A percentile compares a stretch with the other conserved stretches of the same genome.
Evolutionary conservation across 768 basidiomycete species (phyloP).

Genomic region (Tephrocybe sp.): DNA sequence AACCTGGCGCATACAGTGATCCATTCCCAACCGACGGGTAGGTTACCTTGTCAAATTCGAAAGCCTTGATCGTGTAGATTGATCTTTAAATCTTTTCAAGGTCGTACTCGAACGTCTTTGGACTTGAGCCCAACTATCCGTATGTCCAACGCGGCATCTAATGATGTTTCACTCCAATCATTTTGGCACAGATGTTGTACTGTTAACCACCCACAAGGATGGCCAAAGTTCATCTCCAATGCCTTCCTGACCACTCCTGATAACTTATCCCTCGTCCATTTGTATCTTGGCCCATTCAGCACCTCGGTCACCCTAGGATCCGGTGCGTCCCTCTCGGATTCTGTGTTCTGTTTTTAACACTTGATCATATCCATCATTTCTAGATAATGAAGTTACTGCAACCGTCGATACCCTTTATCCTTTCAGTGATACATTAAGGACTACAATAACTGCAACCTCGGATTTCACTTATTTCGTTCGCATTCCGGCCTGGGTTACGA

Average conservation of each 20-base stretch:
- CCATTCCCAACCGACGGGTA: constrained; percentile 53
- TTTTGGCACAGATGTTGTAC: constrained; percentile 37
- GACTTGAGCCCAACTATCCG: constrained; percentile 47
- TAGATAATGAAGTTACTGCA: constrained; percentile 38
- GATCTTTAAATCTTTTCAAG: constrained; percentile 17
- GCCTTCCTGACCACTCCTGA: constrained; percentile 45
- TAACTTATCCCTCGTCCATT: constrained; percentile 38
- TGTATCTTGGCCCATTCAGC: constrained; percentile 45
- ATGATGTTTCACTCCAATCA: not conserved
- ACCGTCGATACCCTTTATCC: constrained; percentile 45
- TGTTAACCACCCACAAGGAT: constrained; percentile 50
- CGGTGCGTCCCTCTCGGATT: constrained; percentile 21
- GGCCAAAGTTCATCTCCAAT: constrained; percentile 51
- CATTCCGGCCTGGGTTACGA: constrained; percentile 46
- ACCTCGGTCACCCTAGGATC: constrained; percentile 33
- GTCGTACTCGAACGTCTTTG: constrained; percentile 45
- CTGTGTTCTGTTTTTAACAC: not conserved
- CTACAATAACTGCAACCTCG: constrained; percentile 36
- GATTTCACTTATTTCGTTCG: constrained; percentile 43
- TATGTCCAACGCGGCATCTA: constrained; percentile 18
- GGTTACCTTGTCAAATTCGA: constrained; percentile 16
- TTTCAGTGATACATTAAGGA: constrained; percentile 43
- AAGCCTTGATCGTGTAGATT: constrained; percentile 12
- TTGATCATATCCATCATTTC: not conserved
- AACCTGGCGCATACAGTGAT: constrained; percentile 28